phyloP scores from a whole-genome alignment of 2,329 filamentous ascomycete species.

The Fusarium staphyleae region DNA sequence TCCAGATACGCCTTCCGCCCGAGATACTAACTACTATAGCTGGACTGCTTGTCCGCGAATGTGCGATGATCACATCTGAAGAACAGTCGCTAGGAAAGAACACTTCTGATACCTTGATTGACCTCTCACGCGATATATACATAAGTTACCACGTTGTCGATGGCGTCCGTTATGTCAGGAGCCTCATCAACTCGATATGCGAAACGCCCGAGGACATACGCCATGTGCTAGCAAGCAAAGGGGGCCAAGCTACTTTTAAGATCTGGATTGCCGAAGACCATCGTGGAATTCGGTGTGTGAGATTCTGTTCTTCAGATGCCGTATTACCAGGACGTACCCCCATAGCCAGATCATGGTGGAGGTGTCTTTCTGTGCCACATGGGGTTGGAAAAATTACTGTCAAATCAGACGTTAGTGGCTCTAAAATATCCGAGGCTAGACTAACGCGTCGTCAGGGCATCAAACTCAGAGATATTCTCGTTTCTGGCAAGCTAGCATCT shows the following conservation, averaged over 20 bases:
- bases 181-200: slow-evolving; percentile 1
- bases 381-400: background rate
- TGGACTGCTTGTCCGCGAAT: slow-evolving; percentile 21
- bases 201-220: background rate
- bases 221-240: background rate
- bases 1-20: slow-evolving; percentile 12
- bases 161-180: slow-evolving; percentile 18
- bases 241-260: background rate
- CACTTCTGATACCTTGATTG: background rate
- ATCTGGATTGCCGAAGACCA: slow-evolving; percentile 24
- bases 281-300: slow-evolving; percentile 19
- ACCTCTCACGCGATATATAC: slow-evolving; percentile 10
- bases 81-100: background rate
- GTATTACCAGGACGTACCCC: slow-evolving; percentile 11
- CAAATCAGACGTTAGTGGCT: slow-evolving; percentile 7
- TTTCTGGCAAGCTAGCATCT: background rate
- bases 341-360: slow-evolving; percentile 19
- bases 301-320: slow-evolving; percentile 4
- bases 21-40: slow-evolving; percentile 17
- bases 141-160: background rate
- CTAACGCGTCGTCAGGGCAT: slow-evolving; percentile 9
- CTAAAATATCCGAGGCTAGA: background rate
- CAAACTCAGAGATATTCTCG: slow-evolving; percentile 16
- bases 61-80: slow-evolving; percentile 12
- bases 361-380: slow-evolving; percentile 1